Base-by-base conservation (phyloP, 345 rosid species). In the Lumnitzera racemosa region DNA sequence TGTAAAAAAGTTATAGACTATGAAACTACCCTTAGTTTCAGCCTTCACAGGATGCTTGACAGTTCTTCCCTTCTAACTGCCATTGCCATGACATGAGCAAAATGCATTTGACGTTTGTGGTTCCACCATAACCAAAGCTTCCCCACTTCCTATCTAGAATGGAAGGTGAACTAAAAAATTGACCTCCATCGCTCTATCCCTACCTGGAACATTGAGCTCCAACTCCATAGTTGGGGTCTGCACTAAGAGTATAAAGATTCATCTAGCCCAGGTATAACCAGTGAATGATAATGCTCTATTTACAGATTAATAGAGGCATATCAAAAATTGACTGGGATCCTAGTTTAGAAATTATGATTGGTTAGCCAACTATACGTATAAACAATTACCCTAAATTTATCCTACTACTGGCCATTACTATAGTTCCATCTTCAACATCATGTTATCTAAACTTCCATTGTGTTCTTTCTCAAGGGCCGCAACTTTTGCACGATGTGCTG, bases 171-270 rank as follows among this genome's bases (percentile, higher is more conserved):
- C 76, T 57, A 69, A 76, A 80, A 78, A 62, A 55, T 14, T 49
- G 72, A 76, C 87, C 85, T 72, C 85, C 84, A 74, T 76, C 67
- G 62, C 87, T 81, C 72, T 84, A 73, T 78, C 76, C 85, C 82
- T 74, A 73, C 61, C 47, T 63, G 85, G 85, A 80, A 82, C 74
- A 61, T 65, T 56, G 80, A 85, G 85, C 88, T 80, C 87, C 87
- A 77, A 77, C 79, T 66, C 78, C 81, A 2, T 55, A 67, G 79
- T 66, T 64, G 81, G 80, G 66, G 68, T 72, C 87, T 76, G 84
- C 54, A 59, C 51, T 17, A 48, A 70, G 78, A 70, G 78, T 48
- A 70, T 67, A 80, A 72, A 64, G 65, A 78, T 79, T 65, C 87
- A 65, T 53, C 63, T 55, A 70, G 72, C 72, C 66, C 72, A 62